Evolutionary conservation across 2,329 filamentous ascomycete species (phyloP), one percentile per base, ranked within the genome.

Genomic region (Purpureocillium lavendulum): DNA sequence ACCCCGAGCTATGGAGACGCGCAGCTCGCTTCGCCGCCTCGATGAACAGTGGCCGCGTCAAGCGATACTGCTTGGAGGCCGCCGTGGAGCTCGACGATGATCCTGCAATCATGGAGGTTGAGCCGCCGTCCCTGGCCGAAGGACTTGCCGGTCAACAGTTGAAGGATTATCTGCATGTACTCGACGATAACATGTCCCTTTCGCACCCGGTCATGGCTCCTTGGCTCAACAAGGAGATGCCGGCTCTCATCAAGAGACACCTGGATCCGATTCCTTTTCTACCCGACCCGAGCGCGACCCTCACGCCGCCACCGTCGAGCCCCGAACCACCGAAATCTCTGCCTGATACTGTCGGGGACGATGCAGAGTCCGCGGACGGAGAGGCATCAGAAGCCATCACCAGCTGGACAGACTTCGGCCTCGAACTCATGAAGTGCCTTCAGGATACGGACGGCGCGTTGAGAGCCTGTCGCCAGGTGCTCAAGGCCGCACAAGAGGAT

Each of bases 11-110:
- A 7, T 83, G 79, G 79, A 67, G 79, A 44, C 69, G 70, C 36
- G 65, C 70, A 3, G 75, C 76, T 1, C 71, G 78, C 4, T 69
- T 82, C 33, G 76, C 71, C 4, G 67, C 71, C 1, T 74, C 77
- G 34, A 56, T 82, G 33, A 71, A 69, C 33, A 81, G 78, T 45
- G 54, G 63, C 1, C 67, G 77, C 11, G 66, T 80, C 18, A 73
- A 70, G 46, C 64, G 79, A 29, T 83, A 75, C 51, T 82, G 78
- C 42, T 60, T 83, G 2, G 79, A 83, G 52, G 75, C 79, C 26
- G 78, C 79, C 6, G 73, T 83, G 26, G 79, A 83, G 55, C 60
- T 82, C 30, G 79, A 83, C 46, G 79, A 83, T 50, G 79, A 83
- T 47, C 79, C 79, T 0, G 68, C 77, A 3, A 62, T 80, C 2